phyloP scores from a whole-genome alignment of 208 protist species.

The Wallacemonas sp. region DNA sequence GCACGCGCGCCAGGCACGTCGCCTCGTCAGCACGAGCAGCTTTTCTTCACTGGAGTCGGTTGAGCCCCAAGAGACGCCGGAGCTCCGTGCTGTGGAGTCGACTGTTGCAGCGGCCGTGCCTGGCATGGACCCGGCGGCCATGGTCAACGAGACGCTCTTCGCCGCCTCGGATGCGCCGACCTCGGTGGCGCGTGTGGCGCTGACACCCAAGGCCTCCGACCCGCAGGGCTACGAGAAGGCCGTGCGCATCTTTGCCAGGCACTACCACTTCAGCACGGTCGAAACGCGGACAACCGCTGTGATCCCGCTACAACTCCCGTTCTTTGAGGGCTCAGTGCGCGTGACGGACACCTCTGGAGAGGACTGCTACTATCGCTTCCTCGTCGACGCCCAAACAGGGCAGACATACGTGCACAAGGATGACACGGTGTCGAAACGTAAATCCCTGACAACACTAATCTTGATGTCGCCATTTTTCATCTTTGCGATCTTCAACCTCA shows the following conservation, averaged over 20 bases:
- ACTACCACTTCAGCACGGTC: slow-evolving; percentile 1
- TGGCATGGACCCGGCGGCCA: background rate
- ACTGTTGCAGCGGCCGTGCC: too few species aligned
- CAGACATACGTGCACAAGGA: slow-evolving; percentile 13
- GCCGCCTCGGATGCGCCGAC: background rate
- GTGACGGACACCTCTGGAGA: background rate
- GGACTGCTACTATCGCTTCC: slow-evolving; percentile 14
- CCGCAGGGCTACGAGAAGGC: slow-evolving; percentile 3
- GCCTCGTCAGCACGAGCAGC: background rate
- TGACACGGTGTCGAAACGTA: background rate
- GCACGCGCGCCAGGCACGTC: too few species aligned
- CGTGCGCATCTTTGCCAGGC: background rate
- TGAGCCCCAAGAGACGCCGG: too few species aligned
- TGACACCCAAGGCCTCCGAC: background rate
- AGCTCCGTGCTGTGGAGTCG: too few species aligned
- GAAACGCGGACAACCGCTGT: background rate
- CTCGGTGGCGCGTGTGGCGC: background rate
- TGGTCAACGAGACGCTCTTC: slow-evolving; percentile 6
- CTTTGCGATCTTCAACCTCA: background rate
- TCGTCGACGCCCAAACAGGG: slow-evolving; percentile 45
- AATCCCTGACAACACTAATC: background rate
- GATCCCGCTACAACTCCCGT: background rate
- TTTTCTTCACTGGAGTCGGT: background rate
- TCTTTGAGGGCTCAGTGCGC: background rate
- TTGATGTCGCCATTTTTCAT: background rate